These are phyloP conservation scores for Candida morakotiae DNA, from an alignment of 805 yeast species.

Conservation along the genomic window DNA sequence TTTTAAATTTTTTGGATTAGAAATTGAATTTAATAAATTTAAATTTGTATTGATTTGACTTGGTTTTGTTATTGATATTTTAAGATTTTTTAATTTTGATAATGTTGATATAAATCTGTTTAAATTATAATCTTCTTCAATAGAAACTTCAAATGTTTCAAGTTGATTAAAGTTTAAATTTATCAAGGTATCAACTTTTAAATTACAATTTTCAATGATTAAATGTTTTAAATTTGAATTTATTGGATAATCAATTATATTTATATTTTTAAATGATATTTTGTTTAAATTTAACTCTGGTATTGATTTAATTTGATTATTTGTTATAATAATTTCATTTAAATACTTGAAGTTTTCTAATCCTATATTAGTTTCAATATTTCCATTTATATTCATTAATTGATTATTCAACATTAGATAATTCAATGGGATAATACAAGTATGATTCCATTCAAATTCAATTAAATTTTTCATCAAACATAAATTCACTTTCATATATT, in stretches of 20 bases:
- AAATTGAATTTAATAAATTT: neutral
- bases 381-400: neutral
- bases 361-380: neutral
- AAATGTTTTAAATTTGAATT: conserved; percentile 1
- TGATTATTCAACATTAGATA: neutral
- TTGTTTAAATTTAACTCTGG: neutral
- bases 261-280: conserved; percentile 1
- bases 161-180: neutral
- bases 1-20: neutral
- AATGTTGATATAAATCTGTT: conserved; percentile 1
- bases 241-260: neutral
- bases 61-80: no score
- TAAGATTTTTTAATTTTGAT: neutral
- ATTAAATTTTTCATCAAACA: conserved; percentile 10
- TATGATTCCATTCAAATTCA: conserved; percentile 6
- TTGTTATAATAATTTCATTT: conserved; percentile 1
- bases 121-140: conserved; percentile 2
- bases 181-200: neutral
- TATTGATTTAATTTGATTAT: neutral
- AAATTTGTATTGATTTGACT: neutral
- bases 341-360: neutral
- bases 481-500: conserved; percentile 12
- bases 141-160: conserved; percentile 1
- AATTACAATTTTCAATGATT: conserved; percentile 3
- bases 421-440: neutral